These are phyloP conservation scores for Aspergillus vadensis DNA, from an alignment of 2,329 filamentous ascomycete species.

Conservation along the genomic window DNA sequence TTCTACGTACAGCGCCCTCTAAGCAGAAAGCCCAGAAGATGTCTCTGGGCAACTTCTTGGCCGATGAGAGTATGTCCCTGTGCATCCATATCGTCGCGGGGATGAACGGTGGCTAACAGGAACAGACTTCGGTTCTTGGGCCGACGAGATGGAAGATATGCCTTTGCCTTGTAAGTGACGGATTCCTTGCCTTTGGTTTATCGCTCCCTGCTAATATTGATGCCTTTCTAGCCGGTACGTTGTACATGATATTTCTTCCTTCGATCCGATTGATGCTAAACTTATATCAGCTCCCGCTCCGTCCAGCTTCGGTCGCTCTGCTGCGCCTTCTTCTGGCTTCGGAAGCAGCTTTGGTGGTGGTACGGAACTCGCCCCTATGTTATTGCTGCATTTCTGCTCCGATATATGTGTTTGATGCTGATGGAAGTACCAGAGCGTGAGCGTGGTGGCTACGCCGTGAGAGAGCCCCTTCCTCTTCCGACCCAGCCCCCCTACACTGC, in stretches of 20 bases:
- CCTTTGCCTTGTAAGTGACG: conserved; percentile 67
- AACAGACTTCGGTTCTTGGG: conserved; percentile 84
- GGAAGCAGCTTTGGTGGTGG: conserved; percentile 41
- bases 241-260: conserved; percentile 11
- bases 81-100: conserved; percentile 14
- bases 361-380: conserved; percentile 24
- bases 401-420: conserved; percentile 16
- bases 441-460: conserved; percentile 43
- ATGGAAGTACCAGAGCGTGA: conserved; percentile 35
- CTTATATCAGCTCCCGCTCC: conserved; percentile 41
- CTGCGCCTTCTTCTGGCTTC: conserved; percentile 43
- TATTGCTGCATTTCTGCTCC: not conserved
- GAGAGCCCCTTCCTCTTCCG: conserved; percentile 80
- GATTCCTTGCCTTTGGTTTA: not conserved
- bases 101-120: conserved; percentile 31
- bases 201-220: conserved; percentile 10
- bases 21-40: conserved; percentile 96
- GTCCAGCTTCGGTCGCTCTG: conserved; percentile 53
- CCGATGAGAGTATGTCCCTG: conserved; percentile 74
- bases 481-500: conserved; percentile 93
- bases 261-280: conserved; percentile 20
- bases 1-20: conserved; percentile 69
- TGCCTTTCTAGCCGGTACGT: conserved; percentile 35
- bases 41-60: conserved; percentile 94
- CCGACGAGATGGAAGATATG: conserved; percentile 95